Evolutionary conservation across 2,329 filamentous ascomycete species (phyloP).

Genomic region (Cercospora sp.): DNA sequence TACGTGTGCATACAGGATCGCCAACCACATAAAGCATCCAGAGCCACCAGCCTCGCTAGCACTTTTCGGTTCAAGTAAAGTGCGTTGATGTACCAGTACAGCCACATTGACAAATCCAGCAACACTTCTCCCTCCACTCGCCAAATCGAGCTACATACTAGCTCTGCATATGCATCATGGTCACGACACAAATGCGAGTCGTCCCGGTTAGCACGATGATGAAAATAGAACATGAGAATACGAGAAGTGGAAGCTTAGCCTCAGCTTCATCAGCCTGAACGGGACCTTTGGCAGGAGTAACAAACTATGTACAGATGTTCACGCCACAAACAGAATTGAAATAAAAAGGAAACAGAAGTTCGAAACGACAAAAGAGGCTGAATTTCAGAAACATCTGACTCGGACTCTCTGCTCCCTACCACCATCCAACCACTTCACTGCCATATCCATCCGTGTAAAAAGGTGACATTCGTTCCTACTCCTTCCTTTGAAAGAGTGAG

Average conservation of each 20-base stretch:
- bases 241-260: background rate
- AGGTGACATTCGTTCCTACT: background rate
- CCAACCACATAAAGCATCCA: too few relatives aligned
- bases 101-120: background rate
- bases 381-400: background rate
- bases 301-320: background rate
- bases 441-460: background rate
- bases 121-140: background rate
- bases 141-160: background rate
- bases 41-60: too few relatives aligned
- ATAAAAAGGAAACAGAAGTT: background rate
- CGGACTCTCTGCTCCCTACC: background rate
- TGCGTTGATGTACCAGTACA: background rate
- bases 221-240: background rate
- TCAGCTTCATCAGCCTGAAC: too few relatives aligned
- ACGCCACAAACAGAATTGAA: background rate
- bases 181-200: background rate
- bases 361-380: too few relatives aligned
- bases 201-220: background rate
- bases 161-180: background rate
- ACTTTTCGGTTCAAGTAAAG: too few relatives aligned
- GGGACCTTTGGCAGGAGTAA: too few relatives aligned
- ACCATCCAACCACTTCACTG: background rate
- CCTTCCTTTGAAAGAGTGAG: too few relatives aligned
- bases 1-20: too few relatives aligned